Conservation (phyloP, 768 basidiomycete genomes). For the Tricholomella constricta region DNA sequence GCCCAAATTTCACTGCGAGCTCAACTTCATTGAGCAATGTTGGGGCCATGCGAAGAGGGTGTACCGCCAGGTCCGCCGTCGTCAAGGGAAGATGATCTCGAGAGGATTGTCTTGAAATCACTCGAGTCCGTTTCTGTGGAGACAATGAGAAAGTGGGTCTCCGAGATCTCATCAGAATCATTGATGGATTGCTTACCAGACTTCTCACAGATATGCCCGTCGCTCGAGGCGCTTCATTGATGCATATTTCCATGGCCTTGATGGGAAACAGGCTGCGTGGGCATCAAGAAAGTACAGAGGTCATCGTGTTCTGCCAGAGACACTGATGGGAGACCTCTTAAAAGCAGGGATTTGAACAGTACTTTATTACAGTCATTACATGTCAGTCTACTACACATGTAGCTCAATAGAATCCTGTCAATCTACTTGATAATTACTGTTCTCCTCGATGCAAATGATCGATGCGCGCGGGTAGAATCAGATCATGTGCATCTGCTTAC, state of each 20-base stretch:
- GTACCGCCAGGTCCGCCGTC: not conserved
- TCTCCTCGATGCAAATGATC: too few relatives aligned
- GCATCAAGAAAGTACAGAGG: not conserved
- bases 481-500: not conserved
- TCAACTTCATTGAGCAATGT: too few relatives aligned
- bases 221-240: too few relatives aligned
- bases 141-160: not conserved
- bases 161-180: too few relatives aligned
- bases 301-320: not conserved
- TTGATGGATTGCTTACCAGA: not conserved
- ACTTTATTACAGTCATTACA: not conserved
- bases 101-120: not conserved
- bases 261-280: too few relatives aligned
- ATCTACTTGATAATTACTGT: too few relatives aligned
- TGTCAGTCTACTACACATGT: too few relatives aligned
- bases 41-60: conserved; percentile 6
- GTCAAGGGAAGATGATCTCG: conserved; percentile 4
- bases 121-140: not conserved
- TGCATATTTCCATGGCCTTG: not conserved
- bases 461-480: too few relatives aligned
- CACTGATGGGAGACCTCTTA: not conserved
- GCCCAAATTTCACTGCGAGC: too few relatives aligned
- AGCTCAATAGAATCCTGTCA: too few relatives aligned
- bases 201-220: not conserved
- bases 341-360: not conserved